Evolutionary conservation across 306 rosid genomes (phyloP).

Genomic region (Hylodesmum podocarpum): DNA sequence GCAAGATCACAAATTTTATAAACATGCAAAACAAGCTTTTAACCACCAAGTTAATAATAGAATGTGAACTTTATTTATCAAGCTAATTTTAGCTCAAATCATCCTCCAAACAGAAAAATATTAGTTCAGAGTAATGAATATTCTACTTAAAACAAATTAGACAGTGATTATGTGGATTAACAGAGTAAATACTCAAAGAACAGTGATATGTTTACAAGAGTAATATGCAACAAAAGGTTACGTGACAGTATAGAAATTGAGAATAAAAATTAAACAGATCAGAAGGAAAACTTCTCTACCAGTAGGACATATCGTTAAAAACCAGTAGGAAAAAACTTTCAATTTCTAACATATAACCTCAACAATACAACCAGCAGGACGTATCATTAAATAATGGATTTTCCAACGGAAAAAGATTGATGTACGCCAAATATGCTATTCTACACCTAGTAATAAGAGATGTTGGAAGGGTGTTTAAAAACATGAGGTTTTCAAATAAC

Average conservation of each 20-base stretch:
- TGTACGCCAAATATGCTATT: too few relatives aligned
- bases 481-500: too few relatives aligned
- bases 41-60: not conserved
- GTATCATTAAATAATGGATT: not conserved
- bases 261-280: not conserved
- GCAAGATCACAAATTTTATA: slow-evolving; percentile 3
- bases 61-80: not conserved
- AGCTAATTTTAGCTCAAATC: not conserved
- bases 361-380: not conserved
- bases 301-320: too few relatives aligned
- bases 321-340: too few relatives aligned
- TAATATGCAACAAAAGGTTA: not conserved
- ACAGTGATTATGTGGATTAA: not conserved
- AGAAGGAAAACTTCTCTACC: not conserved
- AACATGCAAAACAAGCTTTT: slow-evolving; percentile 12
- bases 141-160: not conserved
- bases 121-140: not conserved
- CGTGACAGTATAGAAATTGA: not conserved
- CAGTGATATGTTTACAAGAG: not conserved
- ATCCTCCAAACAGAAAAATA: not conserved
- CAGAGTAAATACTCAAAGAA: not conserved
- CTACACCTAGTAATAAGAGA: too few relatives aligned
- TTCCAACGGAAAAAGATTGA: too few relatives aligned
- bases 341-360: not conserved
- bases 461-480: too few relatives aligned